These are phyloP conservation scores for Phytomonas serpens DNA, from an alignment of 208 protist species.

Conservation along the genomic window DNA sequence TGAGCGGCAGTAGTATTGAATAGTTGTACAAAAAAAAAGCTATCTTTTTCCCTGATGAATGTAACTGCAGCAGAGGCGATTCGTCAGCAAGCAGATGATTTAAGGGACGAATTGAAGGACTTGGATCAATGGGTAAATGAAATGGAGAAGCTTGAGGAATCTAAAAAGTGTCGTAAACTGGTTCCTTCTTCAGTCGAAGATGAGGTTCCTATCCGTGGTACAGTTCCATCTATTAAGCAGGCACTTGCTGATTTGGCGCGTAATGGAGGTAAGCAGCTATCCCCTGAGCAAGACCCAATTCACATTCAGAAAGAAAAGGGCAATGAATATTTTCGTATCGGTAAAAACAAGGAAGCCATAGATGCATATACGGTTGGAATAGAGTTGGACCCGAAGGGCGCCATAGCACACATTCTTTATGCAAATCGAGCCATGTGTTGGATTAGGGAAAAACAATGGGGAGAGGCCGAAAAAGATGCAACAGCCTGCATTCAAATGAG, in stretches of 20 bases:
- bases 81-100: conserved; percentile 76
- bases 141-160: conserved; percentile 29
- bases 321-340: conserved; percentile 76
- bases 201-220: conserved; percentile 61
- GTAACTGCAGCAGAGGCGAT: conserved; percentile 46
- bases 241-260: conserved; percentile 35
- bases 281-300: conserved; percentile 34
- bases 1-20: neutral
- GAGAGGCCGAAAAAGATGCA: conserved; percentile 73
- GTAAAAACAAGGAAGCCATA: conserved; percentile 68
- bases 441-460: conserved; percentile 68
- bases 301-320: conserved; percentile 68
- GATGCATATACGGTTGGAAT: conserved; percentile 78
- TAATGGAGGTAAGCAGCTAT: conserved; percentile 15
- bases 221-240: conserved; percentile 79
- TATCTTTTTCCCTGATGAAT: conserved; percentile 18
- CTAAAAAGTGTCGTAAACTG: conserved; percentile 29
- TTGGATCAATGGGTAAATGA: conserved; percentile 74
- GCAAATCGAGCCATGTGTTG: conserved; percentile 83
- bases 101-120: conserved; percentile 81
- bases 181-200: conserved; percentile 9
- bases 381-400: conserved; percentile 61
- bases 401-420: conserved; percentile 68
- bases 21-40: neutral
- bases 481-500: conserved; percentile 72